These are phyloP conservation scores for Paramecium sexaurelia DNA, from an alignment of 73 alveolate species.

Conservation along the genomic window DNA sequence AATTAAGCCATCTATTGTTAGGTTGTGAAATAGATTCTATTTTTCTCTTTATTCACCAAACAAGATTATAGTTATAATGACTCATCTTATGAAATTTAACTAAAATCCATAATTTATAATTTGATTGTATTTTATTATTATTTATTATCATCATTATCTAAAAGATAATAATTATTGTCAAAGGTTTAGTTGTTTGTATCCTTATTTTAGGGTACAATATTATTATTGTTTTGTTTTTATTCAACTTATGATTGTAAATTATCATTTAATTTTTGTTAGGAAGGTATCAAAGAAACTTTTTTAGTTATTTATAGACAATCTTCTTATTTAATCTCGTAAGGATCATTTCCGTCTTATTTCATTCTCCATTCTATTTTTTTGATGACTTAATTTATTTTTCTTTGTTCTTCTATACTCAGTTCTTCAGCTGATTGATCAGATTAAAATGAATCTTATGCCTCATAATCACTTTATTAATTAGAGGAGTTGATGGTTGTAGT, in stretches of 20 bases:
- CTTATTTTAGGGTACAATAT: neutral
- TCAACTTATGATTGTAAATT: neutral
- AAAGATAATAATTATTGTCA: neutral
- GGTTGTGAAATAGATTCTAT: neutral
- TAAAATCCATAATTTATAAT: conserved; percentile 1
- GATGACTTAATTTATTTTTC: neutral
- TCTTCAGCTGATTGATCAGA: conserved; percentile 50
- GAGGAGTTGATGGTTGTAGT: neutral
- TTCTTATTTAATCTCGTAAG: neutral
- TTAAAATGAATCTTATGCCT: neutral
- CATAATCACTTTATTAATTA: neutral
- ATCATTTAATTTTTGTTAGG: neutral
- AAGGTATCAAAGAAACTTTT: neutral
- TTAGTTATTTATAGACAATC: neutral
- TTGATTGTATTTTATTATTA: neutral
- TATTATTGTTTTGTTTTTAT: neutral
- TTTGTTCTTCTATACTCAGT: neutral
- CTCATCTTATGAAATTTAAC: neutral
- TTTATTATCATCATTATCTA: neutral
- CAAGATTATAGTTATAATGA: neutral
- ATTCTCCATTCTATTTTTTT: conserved; percentile 56
- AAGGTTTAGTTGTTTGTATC: neutral
- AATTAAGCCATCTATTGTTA: neutral
- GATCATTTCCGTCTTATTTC: neutral
- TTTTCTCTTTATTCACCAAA: conserved; percentile 32